These are phyloP conservation scores for Halenospora varia DNA, from an alignment of 495 filamentous ascomycete species.

Conservation along the genomic window DNA sequence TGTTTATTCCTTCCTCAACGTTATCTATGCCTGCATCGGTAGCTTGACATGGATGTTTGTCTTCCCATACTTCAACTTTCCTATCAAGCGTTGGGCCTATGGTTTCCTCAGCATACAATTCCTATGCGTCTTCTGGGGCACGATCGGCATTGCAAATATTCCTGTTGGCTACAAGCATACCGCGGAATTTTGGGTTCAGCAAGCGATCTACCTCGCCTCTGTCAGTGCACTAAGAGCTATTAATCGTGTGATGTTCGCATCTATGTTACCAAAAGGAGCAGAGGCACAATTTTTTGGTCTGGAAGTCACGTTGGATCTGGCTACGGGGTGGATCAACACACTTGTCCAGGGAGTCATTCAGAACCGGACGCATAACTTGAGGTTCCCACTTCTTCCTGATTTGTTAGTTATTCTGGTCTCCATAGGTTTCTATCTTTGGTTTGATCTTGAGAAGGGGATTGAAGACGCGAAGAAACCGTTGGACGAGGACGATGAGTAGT, in stretches of 20 bases:
- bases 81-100: constrained; percentile 21
- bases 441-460: constrained; percentile 24
- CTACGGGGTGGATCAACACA: constrained; percentile 26
- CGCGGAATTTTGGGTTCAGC: constrained; percentile 24
- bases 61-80: constrained; percentile 11
- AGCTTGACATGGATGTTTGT: constrained; percentile 21
- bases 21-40: constrained; percentile 19
- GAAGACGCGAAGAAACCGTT: constrained; percentile 22
- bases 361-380: constrained; percentile 23
- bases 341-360: constrained; percentile 25
- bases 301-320: constrained; percentile 24
- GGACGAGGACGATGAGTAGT: too few relatives aligned
- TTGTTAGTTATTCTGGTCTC: constrained; percentile 21
- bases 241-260: constrained; percentile 23
- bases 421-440: constrained; percentile 17
- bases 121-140: constrained; percentile 21
- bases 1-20: constrained; percentile 22
- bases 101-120: constrained; percentile 17
- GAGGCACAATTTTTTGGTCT: constrained; percentile 27
- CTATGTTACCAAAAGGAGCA: constrained; percentile 20
- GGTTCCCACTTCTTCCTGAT: constrained; percentile 25
- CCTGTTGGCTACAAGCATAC: constrained; percentile 23
- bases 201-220: constrained; percentile 19
- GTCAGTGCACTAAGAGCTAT: constrained; percentile 22
- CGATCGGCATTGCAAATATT: constrained; percentile 23